phyloP scores from a whole-genome alignment of 2,329 filamentous ascomycete genomes.

The Paraconiothyrium brasiliense region DNA sequence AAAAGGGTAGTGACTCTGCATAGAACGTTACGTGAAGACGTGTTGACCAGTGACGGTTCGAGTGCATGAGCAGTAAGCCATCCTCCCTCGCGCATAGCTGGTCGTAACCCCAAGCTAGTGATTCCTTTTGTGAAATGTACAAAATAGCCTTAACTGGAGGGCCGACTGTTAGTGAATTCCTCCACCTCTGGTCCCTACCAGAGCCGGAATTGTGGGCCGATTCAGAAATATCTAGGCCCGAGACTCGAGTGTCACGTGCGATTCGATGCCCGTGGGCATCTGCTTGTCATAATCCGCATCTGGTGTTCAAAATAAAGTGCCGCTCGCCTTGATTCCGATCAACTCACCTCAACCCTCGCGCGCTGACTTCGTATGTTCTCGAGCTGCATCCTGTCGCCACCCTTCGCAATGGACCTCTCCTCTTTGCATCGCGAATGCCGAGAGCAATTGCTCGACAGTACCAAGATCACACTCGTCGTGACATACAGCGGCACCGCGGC shows the following conservation, averaged over 20 bases:
- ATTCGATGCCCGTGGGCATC: neutral
- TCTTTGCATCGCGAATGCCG: neutral
- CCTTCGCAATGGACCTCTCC: neutral
- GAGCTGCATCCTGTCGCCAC: neutral
- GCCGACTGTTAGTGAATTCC: too few relatives aligned
- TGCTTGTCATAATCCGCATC: neutral
- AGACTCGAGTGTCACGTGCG: neutral
- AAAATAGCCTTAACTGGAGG: too few relatives aligned
- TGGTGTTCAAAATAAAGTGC: neutral
- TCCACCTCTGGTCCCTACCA: too few relatives aligned
- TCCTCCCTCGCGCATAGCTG: too few relatives aligned
- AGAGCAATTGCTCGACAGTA: constrained; percentile 9
- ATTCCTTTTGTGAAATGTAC: too few relatives aligned
- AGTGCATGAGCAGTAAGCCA: too few relatives aligned
- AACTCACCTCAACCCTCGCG: neutral
- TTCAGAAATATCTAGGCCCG: neutral
- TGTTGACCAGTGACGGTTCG: too few relatives aligned
- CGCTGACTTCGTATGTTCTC: neutral
- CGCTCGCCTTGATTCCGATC: neutral
- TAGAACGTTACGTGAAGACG: too few relatives aligned
- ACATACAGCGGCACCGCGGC: constrained; percentile 8
- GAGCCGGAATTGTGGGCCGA: too few relatives aligned
- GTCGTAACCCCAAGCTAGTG: too few relatives aligned
- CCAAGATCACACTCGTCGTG: constrained; percentile 7
- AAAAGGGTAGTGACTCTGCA: neutral